Conservation (phyloP, 257 asterid genomes). For the Gentiana straminea region DNA sequence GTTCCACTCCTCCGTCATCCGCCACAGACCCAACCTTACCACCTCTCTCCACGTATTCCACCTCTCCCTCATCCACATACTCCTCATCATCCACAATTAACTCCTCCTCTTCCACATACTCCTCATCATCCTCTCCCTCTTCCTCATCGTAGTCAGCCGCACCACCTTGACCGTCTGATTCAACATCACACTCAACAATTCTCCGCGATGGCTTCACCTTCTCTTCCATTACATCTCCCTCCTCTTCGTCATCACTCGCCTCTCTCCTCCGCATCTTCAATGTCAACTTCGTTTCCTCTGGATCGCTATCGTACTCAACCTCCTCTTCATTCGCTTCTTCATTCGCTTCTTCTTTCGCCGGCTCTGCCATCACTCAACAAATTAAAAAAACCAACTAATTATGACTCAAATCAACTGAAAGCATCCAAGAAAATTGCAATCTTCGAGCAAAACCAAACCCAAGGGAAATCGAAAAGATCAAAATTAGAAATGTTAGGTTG, state of each 20-base stretch:
- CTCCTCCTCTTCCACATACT: slow-evolving; percentile 33
- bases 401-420: slow-evolving; percentile 9
- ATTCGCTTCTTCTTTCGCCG: slow-evolving; percentile 26
- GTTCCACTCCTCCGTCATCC: slow-evolving; percentile 25
- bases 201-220: slow-evolving; percentile 27
- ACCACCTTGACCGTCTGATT: slow-evolving; percentile 62
- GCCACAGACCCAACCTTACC: slow-evolving; percentile 22
- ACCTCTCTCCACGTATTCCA: slow-evolving; percentile 22
- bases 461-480: neutral
- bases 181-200: slow-evolving; percentile 56
- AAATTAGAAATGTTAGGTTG: slow-evolving; percentile 3
- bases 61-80: slow-evolving; percentile 25
- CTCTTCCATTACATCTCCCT: slow-evolving; percentile 26
- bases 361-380: slow-evolving; percentile 2
- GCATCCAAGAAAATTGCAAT: slow-evolving; percentile 3
- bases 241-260: slow-evolving; percentile 92
- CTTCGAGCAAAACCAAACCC: neutral
- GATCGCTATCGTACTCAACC: slow-evolving; percentile 92
- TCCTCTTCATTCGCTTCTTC: slow-evolving; percentile 30
- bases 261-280: slow-evolving; percentile 82
- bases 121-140: slow-evolving; percentile 40
- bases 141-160: slow-evolving; percentile 41
- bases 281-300: slow-evolving; percentile 85
- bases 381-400: slow-evolving; percentile 5
- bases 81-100: slow-evolving; percentile 19